phyloP scores from a whole-genome alignment of 345 rosid species.

The Euphorbia pulcherrima region DNA sequence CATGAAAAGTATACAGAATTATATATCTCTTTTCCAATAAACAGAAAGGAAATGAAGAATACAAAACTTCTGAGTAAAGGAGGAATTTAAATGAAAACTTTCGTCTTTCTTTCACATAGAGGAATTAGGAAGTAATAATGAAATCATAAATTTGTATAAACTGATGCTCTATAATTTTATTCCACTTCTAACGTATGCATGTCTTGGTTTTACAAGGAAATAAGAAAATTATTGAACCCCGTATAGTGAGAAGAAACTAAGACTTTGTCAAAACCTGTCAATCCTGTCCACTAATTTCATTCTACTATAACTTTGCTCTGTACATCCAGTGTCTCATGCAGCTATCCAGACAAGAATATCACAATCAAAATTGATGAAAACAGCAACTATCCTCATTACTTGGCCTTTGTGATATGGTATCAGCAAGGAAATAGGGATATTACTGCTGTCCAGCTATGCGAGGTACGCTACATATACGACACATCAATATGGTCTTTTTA shows the following conservation, averaged over 20 bases:
- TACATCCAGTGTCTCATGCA: slow-evolving; percentile 53
- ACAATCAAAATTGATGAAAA: slow-evolving; percentile 65
- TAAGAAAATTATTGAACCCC: background rate
- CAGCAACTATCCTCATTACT: slow-evolving; percentile 58
- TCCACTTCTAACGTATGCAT: background rate
- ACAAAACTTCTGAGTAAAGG: background rate
- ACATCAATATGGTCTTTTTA: background rate
- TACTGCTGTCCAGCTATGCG: slow-evolving; percentile 68
- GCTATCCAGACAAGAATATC: slow-evolving; percentile 53
- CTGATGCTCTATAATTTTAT: too few species aligned
- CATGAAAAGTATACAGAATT: background rate
- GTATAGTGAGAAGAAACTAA: background rate
- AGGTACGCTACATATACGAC: slow-evolving; percentile 32
- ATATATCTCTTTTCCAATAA: too few species aligned
- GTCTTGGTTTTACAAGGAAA: background rate
- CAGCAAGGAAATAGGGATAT: slow-evolving; percentile 68
- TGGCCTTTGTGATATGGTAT: slow-evolving; percentile 55
- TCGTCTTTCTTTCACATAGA: background rate
- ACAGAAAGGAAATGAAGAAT: background rate
- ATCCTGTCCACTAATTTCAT: background rate
- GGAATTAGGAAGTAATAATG: background rate
- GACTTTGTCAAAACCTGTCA: background rate
- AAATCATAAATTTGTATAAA: too few species aligned
- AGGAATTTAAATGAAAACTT: background rate
- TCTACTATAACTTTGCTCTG: background rate